These are phyloP conservation scores for Protoeuglena noctilucae DNA, from an alignment of 139 green algal genomes.

Conservation along the genomic window DNA sequence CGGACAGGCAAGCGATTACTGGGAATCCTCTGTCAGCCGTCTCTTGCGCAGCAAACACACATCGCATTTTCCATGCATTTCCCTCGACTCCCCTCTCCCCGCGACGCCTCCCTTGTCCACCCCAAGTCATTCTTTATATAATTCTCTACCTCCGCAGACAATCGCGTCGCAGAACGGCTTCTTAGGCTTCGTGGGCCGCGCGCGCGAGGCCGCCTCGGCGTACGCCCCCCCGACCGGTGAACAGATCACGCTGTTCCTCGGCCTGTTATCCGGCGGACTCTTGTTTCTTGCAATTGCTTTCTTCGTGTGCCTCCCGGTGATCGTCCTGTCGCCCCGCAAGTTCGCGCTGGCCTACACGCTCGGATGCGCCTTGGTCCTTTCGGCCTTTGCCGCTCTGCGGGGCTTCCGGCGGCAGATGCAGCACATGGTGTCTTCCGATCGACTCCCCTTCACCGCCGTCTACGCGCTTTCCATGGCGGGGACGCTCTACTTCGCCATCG, in stretches of 20 bases:
- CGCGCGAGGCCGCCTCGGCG: too few relatives aligned
- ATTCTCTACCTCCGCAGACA: too few relatives aligned
- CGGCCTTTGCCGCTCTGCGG: slow-evolving; percentile 3
- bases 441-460: slow-evolving; percentile 1
- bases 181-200: too few relatives aligned
- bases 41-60: too few relatives aligned
- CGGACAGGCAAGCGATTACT: too few relatives aligned
- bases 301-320: slow-evolving; percentile 3
- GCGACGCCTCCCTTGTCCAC: too few relatives aligned
- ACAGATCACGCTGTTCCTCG: slow-evolving; percentile 1
- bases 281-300: slow-evolving; percentile 4
- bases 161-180: too few relatives aligned
- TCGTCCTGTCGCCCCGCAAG: slow-evolving; percentile 4
- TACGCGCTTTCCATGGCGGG: background rate
- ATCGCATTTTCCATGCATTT: too few relatives aligned
- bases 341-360: slow-evolving; percentile 5
- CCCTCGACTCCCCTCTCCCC: too few relatives aligned
- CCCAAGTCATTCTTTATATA: too few relatives aligned
- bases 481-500: slow-evolving; percentile 6
- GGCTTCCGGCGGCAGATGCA: slow-evolving; percentile 6
- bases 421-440: slow-evolving; percentile 1
- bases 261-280: slow-evolving; percentile 1
- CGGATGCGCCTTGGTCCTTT: slow-evolving; percentile 4
- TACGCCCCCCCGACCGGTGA: too few relatives aligned
- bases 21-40: too few relatives aligned